Evolutionary conservation across 2,329 filamentous ascomycete species (phyloP), one percentile per base, ranked within the genome.

Genomic region (Colletotrichum sp.): DNA sequence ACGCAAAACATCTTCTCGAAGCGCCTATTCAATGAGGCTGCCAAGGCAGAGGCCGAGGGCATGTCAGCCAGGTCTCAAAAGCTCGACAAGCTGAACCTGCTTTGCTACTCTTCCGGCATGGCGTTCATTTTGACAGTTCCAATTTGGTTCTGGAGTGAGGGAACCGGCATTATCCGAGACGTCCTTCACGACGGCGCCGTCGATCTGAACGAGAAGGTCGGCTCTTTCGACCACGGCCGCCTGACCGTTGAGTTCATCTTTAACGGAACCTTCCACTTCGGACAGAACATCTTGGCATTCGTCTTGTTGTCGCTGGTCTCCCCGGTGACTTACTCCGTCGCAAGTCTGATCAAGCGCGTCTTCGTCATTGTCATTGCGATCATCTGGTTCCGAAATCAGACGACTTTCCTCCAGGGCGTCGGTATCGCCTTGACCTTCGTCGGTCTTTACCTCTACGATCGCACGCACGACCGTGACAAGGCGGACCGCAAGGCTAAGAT

Each of bases 1-100:
- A 97, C 96, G 0, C 97, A 99, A 83, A 99, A 99, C 83, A 99
- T 99, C 73, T 98, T 98, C 79, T 99, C 96, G 24, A 99, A 99
- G 86, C 95, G 95, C 79, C 92, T 99, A 12, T 99, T 99, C 89
- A 99, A 98, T 84, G 96, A 98, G 82, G 95, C 95, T 8, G 94
- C 95, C 8, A 93, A 93, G 75, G 95, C 95, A 3, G 96, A 98
- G 85, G 92, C 93, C 9, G 95, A 98, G 70, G 91, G 91, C 1
- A 84, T 89, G 39, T 79, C 8, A 89, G 90, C 89, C 15, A 90
- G 91, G 71, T 91, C 92, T 59, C 92, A 93, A 77, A 99, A 98
- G 85, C 90, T 98, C 21, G 97, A 99, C 87, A 99, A 99, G 86
- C 91, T 99, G 55, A 99, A 99, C 82, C 89, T 99, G 21, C 90